phyloP scores from a whole-genome alignment of 441 rosid genomes.

The Erysimum cheiri region DNA sequence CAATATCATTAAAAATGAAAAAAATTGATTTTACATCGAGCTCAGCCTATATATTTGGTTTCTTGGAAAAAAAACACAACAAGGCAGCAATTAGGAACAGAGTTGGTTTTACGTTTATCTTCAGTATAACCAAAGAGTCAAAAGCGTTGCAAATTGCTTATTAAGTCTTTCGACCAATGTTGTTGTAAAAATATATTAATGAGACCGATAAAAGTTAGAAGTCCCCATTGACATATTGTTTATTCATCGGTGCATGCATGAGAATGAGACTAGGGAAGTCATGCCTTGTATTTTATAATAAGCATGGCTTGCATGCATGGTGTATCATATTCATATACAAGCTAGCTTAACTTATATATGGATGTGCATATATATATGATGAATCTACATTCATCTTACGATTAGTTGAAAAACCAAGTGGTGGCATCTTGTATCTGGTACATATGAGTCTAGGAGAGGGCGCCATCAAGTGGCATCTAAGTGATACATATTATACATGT shows the following conservation, averaged over 20 bases:
- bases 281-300: neutral
- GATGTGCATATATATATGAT: slow-evolving; percentile 2
- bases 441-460: neutral
- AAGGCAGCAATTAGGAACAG: too few species aligned
- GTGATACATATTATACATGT: neutral
- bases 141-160: too few species aligned
- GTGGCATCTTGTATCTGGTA: slow-evolving; percentile 14
- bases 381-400: slow-evolving; percentile 1
- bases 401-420: slow-evolving; percentile 2
- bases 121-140: too few species aligned
- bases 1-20: too few species aligned
- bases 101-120: too few species aligned
- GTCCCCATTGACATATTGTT: neutral
- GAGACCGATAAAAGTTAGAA: neutral
- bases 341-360: neutral
- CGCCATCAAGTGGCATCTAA: slow-evolving; percentile 22
- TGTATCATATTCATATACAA: neutral
- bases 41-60: too few species aligned
- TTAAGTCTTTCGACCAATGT: too few species aligned
- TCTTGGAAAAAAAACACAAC: too few species aligned
- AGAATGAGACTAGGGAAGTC: neutral
- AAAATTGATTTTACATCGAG: too few species aligned
- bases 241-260: slow-evolving; percentile 13
- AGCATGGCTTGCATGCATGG: slow-evolving; percentile 5
- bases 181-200: neutral